Conservation (phyloP, 139 green algal genomes). For the Zygnema cylindricum region DNA sequence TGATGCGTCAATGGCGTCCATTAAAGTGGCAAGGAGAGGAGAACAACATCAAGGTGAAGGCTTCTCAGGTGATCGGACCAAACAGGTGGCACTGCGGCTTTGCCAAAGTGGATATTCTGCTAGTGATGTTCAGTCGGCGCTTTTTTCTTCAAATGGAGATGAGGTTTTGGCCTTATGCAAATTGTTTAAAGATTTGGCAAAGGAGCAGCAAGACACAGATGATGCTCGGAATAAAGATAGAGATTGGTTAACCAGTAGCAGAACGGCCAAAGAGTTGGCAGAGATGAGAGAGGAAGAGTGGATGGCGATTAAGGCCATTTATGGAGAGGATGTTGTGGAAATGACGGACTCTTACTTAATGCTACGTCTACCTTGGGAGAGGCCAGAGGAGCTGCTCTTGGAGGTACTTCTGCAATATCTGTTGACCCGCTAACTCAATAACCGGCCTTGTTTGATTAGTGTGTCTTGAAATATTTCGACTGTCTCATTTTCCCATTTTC, state of each 20-base stretch:
- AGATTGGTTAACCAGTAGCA: background rate
- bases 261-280: slow-evolving; percentile 32
- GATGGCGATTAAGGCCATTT: slow-evolving; percentile 51
- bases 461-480: no score
- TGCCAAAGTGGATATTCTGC: slow-evolving; percentile 13
- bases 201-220: background rate
- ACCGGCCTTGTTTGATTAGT: no score
- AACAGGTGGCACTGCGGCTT: background rate
- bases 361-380: background rate
- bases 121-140: background rate
- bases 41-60: background rate
- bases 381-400: background rate
- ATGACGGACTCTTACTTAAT: background rate
- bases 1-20: slow-evolving; percentile 26
- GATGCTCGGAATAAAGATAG: background rate
- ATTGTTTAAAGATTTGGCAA: background rate
- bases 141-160: slow-evolving; percentile 11
- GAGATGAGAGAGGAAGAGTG: slow-evolving; percentile 38
- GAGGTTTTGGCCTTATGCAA: slow-evolving; percentile 8
- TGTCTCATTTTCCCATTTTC: no score
- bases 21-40: slow-evolving; percentile 15
- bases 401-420: background rate
- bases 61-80: background rate
- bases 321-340: slow-evolving; percentile 29
- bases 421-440: no score